Base-by-base conservation (phyloP, 352 stramenopile genomes). In the Phytophthora vignae region DNA sequence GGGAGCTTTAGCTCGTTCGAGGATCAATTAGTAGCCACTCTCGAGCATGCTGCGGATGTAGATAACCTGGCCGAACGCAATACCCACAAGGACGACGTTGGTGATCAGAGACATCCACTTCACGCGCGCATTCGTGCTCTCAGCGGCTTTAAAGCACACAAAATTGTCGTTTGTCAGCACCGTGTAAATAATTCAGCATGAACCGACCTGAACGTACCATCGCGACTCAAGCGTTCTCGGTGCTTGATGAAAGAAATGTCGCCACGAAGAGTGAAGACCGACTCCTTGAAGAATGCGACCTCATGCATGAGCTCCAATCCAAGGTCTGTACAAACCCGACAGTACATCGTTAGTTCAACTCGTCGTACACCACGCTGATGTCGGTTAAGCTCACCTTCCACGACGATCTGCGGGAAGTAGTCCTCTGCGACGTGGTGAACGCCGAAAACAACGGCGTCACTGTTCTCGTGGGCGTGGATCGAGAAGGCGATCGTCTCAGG, bases 1-100 rank as follows among this genome's bases (percentile, higher is more conserved):
- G 60, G 53, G 25, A 49, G 48, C 44, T 31, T 55, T 55, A 60
- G 17, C 31, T 69, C 33, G 57, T 56, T 66, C 55, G 42, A 38
- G 44, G 15, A 31, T 53, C 33, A 29, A 21, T 74, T 90, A 95
- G 72, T 92, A 93, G 57, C 84, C 81, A 55, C 71, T 85, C 60
- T 94, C 85, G 19, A 96, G 83, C 81, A 96, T 90, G 55, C 74
- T 85, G 55, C 89, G 89, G 55, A 96, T 93, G 81, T 94, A 94
- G 60, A 96, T 66, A 46, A 96, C 87, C 63, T 96, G 89, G n/a
- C 73, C 83, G 31, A 92, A 79, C 21, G 89, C 89, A 63, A 96
- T 93, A 29, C 81, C 78, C 22, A 96, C 70, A 22, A 96, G 82
- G 59, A 96, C 82, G 44, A 90, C 12, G 68, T 96, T 96, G 0